A percentile compares a stretch with the other conserved stretches of the same genome.
phyloP scores from a whole-genome alignment of 164 flowering plant genomes.

The Piper longum region DNA sequence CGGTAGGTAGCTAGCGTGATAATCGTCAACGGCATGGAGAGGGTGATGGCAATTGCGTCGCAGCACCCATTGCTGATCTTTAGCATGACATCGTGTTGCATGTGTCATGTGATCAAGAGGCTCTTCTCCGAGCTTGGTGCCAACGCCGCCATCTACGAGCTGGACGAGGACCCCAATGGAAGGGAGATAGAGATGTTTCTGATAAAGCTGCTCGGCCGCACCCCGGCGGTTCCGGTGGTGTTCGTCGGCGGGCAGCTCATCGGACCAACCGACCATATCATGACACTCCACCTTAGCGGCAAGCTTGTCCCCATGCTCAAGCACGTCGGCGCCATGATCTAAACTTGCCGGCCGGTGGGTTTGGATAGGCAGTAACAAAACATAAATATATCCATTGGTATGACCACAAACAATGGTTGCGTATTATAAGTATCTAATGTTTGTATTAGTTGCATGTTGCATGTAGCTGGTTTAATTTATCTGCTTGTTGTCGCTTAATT shows the following conservation, averaged over 20 bases:
- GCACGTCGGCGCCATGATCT: conserved; percentile 7
- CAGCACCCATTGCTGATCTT: conserved; percentile 67
- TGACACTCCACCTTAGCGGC: conserved; percentile 67
- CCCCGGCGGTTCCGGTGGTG: conserved; percentile 49
- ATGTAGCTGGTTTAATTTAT: too few relatives aligned
- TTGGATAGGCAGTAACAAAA: too few relatives aligned
- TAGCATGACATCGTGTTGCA: conserved; percentile 73
- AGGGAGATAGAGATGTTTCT: conserved; percentile 68
- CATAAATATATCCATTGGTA: too few relatives aligned
- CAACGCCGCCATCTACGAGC: conserved; percentile 28
- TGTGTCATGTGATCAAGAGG: conserved; percentile 58
- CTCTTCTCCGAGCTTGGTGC: conserved; percentile 55
- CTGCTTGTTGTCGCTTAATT: too few relatives aligned
- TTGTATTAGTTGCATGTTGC: too few relatives aligned
- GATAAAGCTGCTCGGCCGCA: conserved; percentile 38
- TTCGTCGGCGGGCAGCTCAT: conserved; percentile 54
- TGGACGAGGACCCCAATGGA: conserved; percentile 33
- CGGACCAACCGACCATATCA: conserved; percentile 61
- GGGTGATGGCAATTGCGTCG: conserved; percentile 20
- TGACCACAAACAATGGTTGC: too few relatives aligned
- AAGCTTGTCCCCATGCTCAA: conserved; percentile 27
- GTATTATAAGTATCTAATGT: too few relatives aligned
- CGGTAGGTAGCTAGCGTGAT: background rate
- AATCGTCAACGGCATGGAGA: conserved; percentile 9
- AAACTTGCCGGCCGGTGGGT: background rate